phyloP scores from a whole-genome alignment of 2,329 filamentous ascomycete species.

The Phoma sp. region DNA sequence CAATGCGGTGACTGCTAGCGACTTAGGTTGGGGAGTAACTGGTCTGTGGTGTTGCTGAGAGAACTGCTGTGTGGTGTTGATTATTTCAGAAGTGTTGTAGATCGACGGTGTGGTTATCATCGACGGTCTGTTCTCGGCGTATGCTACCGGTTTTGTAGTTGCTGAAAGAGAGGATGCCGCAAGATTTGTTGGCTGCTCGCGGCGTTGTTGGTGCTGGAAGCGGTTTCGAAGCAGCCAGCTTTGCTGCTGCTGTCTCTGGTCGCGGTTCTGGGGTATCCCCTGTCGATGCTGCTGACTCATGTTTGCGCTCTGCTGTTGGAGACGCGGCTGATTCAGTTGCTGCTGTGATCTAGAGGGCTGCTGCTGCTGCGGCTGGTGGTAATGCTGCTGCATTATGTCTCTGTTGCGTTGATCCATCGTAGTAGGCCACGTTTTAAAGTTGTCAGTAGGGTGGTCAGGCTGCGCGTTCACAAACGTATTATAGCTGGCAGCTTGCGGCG shows the following conservation, averaged over 20 bases:
- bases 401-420: background rate
- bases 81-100: background rate
- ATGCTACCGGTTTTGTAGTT: background rate
- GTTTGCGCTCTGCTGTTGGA: background rate
- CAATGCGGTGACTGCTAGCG: background rate
- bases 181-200: too few species aligned
- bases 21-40: background rate
- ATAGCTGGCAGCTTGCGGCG: background rate
- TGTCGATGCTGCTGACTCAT: background rate
- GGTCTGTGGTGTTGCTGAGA: background rate
- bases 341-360: background rate
- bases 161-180: background rate
- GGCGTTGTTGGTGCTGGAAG: background rate
- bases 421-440: background rate
- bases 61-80: background rate
- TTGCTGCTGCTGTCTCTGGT: background rate
- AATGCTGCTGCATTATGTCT: background rate
- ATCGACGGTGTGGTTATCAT: background rate
- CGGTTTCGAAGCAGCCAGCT: background rate
- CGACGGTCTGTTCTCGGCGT: too few species aligned
- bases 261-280: background rate
- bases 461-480: background rate
- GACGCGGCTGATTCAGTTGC: background rate
- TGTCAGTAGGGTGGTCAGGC: background rate
- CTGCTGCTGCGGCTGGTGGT: background rate